Base-by-base conservation (phyloP, 2,329 filamentous ascomycete species). In the Neoscytalidium dimidiatum region DNA sequence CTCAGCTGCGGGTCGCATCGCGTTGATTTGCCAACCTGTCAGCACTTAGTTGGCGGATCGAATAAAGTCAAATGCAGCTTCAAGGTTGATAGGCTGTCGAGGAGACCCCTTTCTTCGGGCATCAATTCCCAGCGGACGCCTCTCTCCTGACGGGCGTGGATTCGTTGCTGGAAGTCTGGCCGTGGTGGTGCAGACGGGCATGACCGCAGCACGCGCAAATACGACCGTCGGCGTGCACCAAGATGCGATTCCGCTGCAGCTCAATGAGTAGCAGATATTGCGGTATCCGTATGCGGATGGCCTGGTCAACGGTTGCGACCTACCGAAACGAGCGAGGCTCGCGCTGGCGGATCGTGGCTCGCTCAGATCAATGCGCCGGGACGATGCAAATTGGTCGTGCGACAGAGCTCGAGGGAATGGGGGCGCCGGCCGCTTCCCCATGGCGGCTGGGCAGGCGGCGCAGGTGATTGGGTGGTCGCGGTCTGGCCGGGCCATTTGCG, bases 261-360 rank as follows among this genome's bases (percentile, higher is more conserved):
- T 57, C 53, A 57, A 57, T 57, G 53, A 57, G 53, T 57, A 57
- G 53, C n/a, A 44, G 35, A 43, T n/a, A 57, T 57, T 57, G 35
- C 53, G 52, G 52, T 11, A 13, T 33, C 33, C 33, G 52, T 28
- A 41, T 41, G 33, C 31, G 28, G 41, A 44, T n/a, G n/a, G 41
- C 41, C 41, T 44, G 7, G 17, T n/a, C 41, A 9, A 14, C 26
- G 21, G 51, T 56, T 38, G 53, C 53, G 35, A 43, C 53, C 53
- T 57, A 44, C 53, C 53, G 26, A 21, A 43, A 57, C 31, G 51
- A 38, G 51, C 9, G 28, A 35, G 48, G 48, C 19, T 49, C 17
- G n/a, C 17, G 28, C 49, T 26, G 21, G 49, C 31, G 49, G 49
- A 52, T 31, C 35, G 53, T 57, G 35, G 35, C 53, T 44, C 35